phyloP scores from a whole-genome alignment of 306 rosid genomes.

The Nissolia schottii region DNA sequence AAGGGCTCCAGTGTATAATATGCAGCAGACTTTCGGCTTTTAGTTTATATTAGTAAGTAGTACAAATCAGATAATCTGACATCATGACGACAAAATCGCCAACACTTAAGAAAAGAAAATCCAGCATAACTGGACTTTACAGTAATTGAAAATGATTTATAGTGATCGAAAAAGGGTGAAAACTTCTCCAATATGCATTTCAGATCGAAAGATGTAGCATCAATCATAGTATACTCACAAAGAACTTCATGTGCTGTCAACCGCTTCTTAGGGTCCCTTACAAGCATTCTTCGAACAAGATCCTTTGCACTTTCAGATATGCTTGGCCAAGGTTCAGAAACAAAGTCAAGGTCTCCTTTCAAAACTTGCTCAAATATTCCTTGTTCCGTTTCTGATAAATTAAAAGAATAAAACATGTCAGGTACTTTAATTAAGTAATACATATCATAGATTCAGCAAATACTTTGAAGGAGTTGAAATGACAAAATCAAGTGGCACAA shows the following conservation, averaged over 20 bases:
- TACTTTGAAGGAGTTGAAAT: background rate
- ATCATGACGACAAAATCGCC: background rate
- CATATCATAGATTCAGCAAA: background rate
- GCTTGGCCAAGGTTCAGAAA: conserved; percentile 95
- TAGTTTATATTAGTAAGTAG: background rate
- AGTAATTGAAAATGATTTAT: background rate
- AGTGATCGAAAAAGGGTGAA: background rate
- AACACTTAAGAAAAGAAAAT: background rate
- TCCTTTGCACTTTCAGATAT: conserved; percentile 90
- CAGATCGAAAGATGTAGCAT: conserved; percentile 7
- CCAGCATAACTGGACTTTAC: background rate
- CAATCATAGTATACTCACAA: conserved; percentile 50
- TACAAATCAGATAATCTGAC: background rate
- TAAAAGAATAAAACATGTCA: conserved; percentile 19
- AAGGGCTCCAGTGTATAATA: background rate
- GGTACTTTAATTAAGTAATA: background rate
- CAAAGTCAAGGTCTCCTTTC: conserved; percentile 84
- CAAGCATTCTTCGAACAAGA: conserved; percentile 83
- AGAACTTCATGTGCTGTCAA: conserved; percentile 91
- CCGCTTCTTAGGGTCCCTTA: conserved; percentile 84
- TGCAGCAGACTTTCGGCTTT: conserved; percentile 7
- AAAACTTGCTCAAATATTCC: conserved; percentile 98
- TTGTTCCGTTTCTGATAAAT: conserved; percentile 87
- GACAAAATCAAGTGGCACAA: conserved; percentile 13
- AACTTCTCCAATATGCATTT: conserved; percentile 4